Evolutionary conservation across 139 green algal genomes (phyloP).

Genomic region (Edaphochlamys debaryana): DNA sequence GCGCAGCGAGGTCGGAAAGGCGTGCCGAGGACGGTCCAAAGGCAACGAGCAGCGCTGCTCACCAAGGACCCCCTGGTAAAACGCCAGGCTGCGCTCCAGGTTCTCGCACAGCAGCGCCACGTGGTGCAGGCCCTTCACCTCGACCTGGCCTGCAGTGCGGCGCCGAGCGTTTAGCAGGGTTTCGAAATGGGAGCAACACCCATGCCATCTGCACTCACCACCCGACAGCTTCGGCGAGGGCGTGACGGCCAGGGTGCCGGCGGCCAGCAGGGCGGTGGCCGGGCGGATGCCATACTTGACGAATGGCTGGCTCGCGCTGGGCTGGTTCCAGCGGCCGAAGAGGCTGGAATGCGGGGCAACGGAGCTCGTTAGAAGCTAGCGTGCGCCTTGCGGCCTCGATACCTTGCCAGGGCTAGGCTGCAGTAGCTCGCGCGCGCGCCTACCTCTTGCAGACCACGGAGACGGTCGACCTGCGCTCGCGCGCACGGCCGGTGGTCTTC

Average conservation of each 20-base stretch:
- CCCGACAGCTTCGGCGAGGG: slow-evolving; percentile 11
- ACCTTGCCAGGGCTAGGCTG: too few species aligned
- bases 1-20: background rate
- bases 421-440: background rate
- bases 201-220: background rate
- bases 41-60: too few species aligned
- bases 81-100: slow-evolving; percentile 81
- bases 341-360: background rate
- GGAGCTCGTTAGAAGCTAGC: background rate
- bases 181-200: background rate
- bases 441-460: slow-evolving; percentile 32
- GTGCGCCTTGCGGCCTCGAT: too few species aligned
- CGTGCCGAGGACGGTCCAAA: too few species aligned
- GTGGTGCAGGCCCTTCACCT: slow-evolving; percentile 88
- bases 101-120: slow-evolving; percentile 85
- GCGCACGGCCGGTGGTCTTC: too few species aligned
- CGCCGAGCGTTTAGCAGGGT: background rate
- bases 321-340: background rate
- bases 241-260: background rate
- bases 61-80: slow-evolving; percentile 86
- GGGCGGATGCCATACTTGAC: slow-evolving; percentile 13
- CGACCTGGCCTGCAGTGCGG: slow-evolving; percentile 51
- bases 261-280: background rate
- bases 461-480: too few species aligned
- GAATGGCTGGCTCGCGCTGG: background rate